These are phyloP conservation scores for Cystobasidium pallidum DNA, from an alignment of 1,284 basidiomycete species.

Conservation along the genomic window DNA sequence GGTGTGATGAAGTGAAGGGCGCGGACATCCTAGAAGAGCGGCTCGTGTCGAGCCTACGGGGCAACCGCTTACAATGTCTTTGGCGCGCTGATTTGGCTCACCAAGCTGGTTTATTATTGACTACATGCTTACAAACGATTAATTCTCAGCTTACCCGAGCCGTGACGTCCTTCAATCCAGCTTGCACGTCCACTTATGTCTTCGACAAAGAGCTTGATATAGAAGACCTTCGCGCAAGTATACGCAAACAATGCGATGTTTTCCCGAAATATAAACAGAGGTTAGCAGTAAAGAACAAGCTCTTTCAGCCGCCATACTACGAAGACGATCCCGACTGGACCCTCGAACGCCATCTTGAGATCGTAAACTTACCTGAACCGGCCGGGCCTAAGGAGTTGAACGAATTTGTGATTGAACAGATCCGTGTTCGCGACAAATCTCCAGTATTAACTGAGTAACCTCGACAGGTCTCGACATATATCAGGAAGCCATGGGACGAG, in stretches of 20 bases:
- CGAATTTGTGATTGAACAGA: slow-evolving; percentile 46
- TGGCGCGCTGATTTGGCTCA: too few species aligned
- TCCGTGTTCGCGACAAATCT: not conserved
- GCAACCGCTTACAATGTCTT: too few species aligned
- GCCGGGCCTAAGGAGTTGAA: slow-evolving; percentile 53
- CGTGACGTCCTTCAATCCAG: slow-evolving; percentile 52
- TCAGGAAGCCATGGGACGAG: slow-evolving; percentile 53
- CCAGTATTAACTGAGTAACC: not conserved
- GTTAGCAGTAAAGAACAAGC: slow-evolving; percentile 48
- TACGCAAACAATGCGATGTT: slow-evolving; percentile 46
- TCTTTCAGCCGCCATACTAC: slow-evolving; percentile 50
- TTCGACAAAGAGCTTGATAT: slow-evolving; percentile 49
- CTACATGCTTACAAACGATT: too few species aligned
- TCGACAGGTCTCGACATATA: slow-evolving; percentile 34
- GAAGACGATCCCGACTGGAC: slow-evolving; percentile 50
- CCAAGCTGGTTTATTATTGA: too few species aligned
- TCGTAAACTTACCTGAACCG: slow-evolving; percentile 46
- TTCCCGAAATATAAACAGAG: slow-evolving; percentile 54
- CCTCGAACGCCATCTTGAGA: slow-evolving; percentile 47
- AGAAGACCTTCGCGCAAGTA: slow-evolving; percentile 45
- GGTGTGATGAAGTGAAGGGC: too few species aligned
- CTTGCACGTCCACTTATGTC: slow-evolving; percentile 53
- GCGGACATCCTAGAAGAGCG: too few species aligned
- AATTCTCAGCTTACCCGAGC: slow-evolving; percentile 46
- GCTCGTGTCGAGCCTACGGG: too few species aligned